Base-by-base conservation (phyloP, 176 grass and related monocot species). In the Lolium rigidum region DNA sequence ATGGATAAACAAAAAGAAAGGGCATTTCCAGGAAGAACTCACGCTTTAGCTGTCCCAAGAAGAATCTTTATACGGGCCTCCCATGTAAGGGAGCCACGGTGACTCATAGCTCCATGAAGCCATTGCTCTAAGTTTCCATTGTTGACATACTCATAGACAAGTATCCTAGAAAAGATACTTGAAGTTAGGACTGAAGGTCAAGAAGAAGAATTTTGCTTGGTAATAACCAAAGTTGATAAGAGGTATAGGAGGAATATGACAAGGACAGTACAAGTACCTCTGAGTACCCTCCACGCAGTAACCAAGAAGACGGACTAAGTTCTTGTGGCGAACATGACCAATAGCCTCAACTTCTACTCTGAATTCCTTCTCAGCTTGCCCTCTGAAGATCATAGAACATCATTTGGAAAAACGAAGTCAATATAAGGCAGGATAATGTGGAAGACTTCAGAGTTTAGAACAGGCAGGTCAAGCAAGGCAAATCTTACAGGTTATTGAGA, bases 291-390 rank as follows among this genome's bases (percentile, higher is more conserved):
- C 94, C 14, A 95, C 86, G 49, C 94, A 95, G 48, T 93, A 95
- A 52, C 91, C 94, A 20, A 95, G 86, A 84, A 95, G 91, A 41
- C 94, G 91, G 28, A 95, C 94, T 39, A 95, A 85, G 89, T 95
- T 95, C 73, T 95, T 95, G 84, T 95, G 94, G 52, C 94, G 94
- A 74, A 95, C 94, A 93, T 95, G 94, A 85, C 94, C 94, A 61
- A 95, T 95, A 71, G 94, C 94, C 78, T 95, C 94, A 87, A 95
- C 94, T 91, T 95, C 94, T 84, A 95, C 94, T 87, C 91, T 83
- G 74, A 95, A 95, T 91, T 95, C 94, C 81, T 95, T 95, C 84
- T 95, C 94, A 18, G 94, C 94, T 87, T 95, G 94, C 39, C 94
- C 94, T 73, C 94, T 95, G 72, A 14, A 80, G 70, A 80, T 79